Conservation (phyloP, 2,329 filamentous ascomycete species). For the Byssothecium circinans region DNA sequence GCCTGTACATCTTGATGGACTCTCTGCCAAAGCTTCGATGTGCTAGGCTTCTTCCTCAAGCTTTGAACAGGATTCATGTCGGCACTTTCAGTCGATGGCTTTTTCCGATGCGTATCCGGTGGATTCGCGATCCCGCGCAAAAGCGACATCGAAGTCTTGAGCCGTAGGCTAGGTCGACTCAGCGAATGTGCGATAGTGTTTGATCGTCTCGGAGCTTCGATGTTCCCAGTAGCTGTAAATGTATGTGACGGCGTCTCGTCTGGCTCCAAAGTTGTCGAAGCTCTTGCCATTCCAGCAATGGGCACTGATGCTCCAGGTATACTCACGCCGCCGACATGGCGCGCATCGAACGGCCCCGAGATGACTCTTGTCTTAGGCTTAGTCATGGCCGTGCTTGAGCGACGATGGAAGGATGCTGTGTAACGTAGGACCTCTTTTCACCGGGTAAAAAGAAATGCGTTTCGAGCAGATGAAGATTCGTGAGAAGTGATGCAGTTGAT, state of each 20-base stretch:
- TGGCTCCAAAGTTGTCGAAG: slow-evolving; percentile 21
- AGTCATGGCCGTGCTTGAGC: slow-evolving; percentile 13
- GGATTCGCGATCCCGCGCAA: slow-evolving; percentile 21
- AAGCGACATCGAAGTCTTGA: slow-evolving; percentile 30
- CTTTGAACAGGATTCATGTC: slow-evolving; percentile 4
- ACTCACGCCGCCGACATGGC: slow-evolving; percentile 36
- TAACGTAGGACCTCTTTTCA: slow-evolving; percentile 10
- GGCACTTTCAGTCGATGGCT: background rate
- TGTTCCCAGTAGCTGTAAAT: slow-evolving; percentile 24
- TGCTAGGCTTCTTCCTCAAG: slow-evolving; percentile 20
- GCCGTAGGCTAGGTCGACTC: slow-evolving; percentile 27
- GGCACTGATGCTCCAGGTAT: slow-evolving; percentile 24
- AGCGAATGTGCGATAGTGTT: slow-evolving; percentile 28
- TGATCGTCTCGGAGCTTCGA: slow-evolving; percentile 29
- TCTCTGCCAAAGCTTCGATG: slow-evolving; percentile 21
- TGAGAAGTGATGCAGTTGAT: slow-evolving; percentile 5
- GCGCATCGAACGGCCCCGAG: slow-evolving; percentile 36
- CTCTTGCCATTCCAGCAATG: slow-evolving; percentile 22
- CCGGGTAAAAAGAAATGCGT: slow-evolving; percentile 21
- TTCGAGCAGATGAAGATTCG: slow-evolving; percentile 21
- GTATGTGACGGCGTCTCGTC: slow-evolving; percentile 33
- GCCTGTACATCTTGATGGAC: slow-evolving; percentile 13
- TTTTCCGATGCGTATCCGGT: slow-evolving; percentile 12
- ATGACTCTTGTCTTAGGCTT: slow-evolving; percentile 30
- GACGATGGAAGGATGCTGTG: slow-evolving; percentile 4